Evolutionary conservation across 169 alveolate genomes (phyloP), one percentile per base, ranked within the genome.

Genomic region (Plasmodium knowlesi): DNA sequence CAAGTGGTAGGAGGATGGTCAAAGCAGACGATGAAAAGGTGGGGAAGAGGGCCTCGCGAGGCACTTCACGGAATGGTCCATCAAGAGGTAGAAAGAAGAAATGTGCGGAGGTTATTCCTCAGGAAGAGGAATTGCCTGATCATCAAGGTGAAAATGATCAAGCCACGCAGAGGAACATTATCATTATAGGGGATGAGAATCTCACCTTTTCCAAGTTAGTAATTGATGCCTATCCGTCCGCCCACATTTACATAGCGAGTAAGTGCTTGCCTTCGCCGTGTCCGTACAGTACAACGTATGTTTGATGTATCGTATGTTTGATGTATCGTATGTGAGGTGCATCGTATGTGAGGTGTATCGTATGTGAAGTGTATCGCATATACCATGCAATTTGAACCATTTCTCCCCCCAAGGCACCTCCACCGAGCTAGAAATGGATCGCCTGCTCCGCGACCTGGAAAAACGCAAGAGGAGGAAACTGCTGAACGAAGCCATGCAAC

Each of bases 191-290:
- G 22, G 93, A 85, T 25, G 93, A 85, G n/a, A 85, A 85, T 30
- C 39, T 85, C 16, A 73, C 93, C 16, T 85, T 85, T 32, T 73
- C 72, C 3, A 28, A 85, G 32, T 73, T 43, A 30, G 39, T 85
- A 28, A 85, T 73, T 50, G 84, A 85, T 0, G 82, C 84, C 30
- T 85, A 85, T 19, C 85, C 93, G 9, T 73, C 57, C 22, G 28
- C 93, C 9, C 78, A 73, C 16, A 73, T 85, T n/a, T 85, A 85
- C 57, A 73, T 85, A 73, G 93, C 93, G 10, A 85, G 93, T 85
- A 53, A 85, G 93, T 25, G 37, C 67, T 71, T 22, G 22, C 61
- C 61, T 50, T 3, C 19, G 0, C 80, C 12, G 57, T 19, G 25
- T 6, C 25, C 50, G 25, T 0, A 0, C 37, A 28, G n/a, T 25